Percentiles rank a stretch among this genome's conserved stretches.
Evolutionary conservation across 768 basidiomycete species (phyloP).

Genomic region (Daedalea quercina): DNA sequence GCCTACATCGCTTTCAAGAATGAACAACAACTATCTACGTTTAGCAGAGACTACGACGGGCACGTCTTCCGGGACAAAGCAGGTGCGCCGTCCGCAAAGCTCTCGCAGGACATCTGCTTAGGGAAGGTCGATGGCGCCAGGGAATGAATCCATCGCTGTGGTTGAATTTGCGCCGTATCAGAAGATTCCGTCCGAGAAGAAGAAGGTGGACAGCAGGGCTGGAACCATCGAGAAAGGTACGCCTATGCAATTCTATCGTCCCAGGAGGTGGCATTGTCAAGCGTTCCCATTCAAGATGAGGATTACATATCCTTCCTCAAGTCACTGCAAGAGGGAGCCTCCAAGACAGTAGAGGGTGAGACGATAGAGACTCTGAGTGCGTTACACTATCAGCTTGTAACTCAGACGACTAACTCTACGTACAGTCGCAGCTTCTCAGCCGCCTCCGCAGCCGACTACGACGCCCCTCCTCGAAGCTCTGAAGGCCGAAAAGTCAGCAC

Average conservation of each 20-base stretch:
- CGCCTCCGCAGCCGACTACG: slow-evolving; percentile 59
- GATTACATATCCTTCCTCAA: slow-evolving; percentile 81
- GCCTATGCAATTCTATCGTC: slow-evolving; percentile 6
- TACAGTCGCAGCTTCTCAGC: slow-evolving; percentile 59
- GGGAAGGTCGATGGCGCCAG: slow-evolving; percentile 31
- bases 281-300: slow-evolving; percentile 54
- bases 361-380: slow-evolving; percentile 60
- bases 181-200: slow-evolving; percentile 68
- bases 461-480: slow-evolving; percentile 93
- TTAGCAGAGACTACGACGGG: slow-evolving; percentile 84
- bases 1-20: slow-evolving; percentile 90
- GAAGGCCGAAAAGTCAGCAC: slow-evolving; percentile 67
- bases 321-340: slow-evolving; percentile 48
- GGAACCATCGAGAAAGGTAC: slow-evolving; percentile 88
- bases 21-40: slow-evolving; percentile 61
- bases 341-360: slow-evolving; percentile 45
- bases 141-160: slow-evolving; percentile 80
- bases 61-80: slow-evolving; percentile 89
- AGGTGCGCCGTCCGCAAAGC: slow-evolving; percentile 41
- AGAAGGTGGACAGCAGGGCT: slow-evolving; percentile 74
- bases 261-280: too few species aligned
- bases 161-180: slow-evolving; percentile 95
- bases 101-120: not conserved
- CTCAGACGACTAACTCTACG: not conserved
- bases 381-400: slow-evolving; percentile 16